phyloP scores from a whole-genome alignment of 352 stramenopile genomes.

The Phytophthora hybrid region DNA sequence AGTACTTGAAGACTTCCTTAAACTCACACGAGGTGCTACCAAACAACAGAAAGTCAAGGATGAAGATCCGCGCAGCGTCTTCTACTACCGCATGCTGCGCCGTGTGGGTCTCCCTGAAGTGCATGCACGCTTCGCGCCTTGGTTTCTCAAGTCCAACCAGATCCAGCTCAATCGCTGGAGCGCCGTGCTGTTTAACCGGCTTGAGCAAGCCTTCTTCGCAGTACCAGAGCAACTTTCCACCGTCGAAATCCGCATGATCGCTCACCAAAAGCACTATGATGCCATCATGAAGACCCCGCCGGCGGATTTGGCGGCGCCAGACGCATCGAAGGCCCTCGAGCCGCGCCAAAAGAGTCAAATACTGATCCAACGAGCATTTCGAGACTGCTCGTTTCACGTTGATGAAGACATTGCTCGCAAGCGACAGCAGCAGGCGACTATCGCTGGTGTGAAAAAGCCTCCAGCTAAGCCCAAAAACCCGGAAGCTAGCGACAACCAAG shows the following conservation, averaged over 20 bases:
- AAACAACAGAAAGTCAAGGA: conserved; percentile 60
- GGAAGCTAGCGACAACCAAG: conserved; percentile 39
- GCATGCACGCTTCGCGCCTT: conserved; percentile 78
- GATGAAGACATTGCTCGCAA: conserved; percentile 38
- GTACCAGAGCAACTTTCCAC: conserved; percentile 60
- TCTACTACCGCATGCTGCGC: conserved; percentile 84
- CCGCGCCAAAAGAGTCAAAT: conserved; percentile 65
- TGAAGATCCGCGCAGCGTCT: conserved; percentile 72
- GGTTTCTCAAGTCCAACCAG: conserved; percentile 83
- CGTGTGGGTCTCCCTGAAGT: conserved; percentile 73
- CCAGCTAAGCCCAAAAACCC: conserved; percentile 28
- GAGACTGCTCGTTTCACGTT: conserved; percentile 72
- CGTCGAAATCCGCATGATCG: conserved; percentile 70
- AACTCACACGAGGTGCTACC: not conserved
- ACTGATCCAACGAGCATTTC: conserved; percentile 70
- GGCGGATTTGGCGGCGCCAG: conserved; percentile 11
- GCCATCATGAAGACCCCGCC: conserved; percentile 44
- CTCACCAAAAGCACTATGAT: conserved; percentile 57
- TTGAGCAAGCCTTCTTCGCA: conserved; percentile 74
- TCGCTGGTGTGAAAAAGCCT: conserved; percentile 26
- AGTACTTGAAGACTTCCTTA: not conserved
- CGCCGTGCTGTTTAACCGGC: conserved; percentile 66
- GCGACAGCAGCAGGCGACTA: conserved; percentile 27
- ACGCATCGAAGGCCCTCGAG: conserved; percentile 30
- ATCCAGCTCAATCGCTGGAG: conserved; percentile 77